Percentiles rank a stretch among this genome's conserved stretches.
Conservation (phyloP, 2,329 filamentous ascomycete species). For the Phialophora chinensis region DNA sequence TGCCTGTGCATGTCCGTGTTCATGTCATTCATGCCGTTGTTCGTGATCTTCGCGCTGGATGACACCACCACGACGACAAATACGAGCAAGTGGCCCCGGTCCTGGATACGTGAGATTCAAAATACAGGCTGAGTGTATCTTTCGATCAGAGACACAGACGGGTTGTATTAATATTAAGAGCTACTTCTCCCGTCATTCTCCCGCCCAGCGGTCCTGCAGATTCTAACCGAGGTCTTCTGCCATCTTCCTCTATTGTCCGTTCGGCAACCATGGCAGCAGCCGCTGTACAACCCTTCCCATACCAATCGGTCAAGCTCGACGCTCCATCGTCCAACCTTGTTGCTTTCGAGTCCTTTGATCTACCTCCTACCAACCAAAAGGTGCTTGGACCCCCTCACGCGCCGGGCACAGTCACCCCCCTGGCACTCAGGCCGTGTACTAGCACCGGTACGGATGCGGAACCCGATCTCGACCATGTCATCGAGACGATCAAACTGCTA, state of each 20-base stretch:
- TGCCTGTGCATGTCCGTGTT: background rate
- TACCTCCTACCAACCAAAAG: constrained; percentile 52
- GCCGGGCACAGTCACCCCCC: constrained; percentile 47
- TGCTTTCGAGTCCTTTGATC: constrained; percentile 49
- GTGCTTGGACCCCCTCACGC: constrained; percentile 50
- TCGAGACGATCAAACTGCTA: constrained; percentile 49
- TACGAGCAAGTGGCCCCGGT: background rate
- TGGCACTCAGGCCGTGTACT: constrained; percentile 48
- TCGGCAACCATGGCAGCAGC: constrained; percentile 24
- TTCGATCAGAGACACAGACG: background rate
- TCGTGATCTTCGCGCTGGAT: constrained; percentile 25
- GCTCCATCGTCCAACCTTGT: constrained; percentile 33
- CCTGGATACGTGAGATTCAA: too few species aligned
- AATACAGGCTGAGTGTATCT: too few species aligned
- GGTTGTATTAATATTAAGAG: too few species aligned
- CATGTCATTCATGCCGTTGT: background rate
- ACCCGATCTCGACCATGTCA: constrained; percentile 44
- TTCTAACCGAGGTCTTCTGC: background rate
- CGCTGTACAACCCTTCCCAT: constrained; percentile 16
- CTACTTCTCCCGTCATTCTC: too few species aligned
- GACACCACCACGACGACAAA: constrained; percentile 20
- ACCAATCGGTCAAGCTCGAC: constrained; percentile 37
- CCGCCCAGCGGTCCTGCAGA: background rate
- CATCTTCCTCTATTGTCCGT: background rate
- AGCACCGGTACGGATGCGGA: constrained; percentile 34